Conservation (phyloP, 225 moss, liverwort and hornwort species). For the Bryoerythrophyllum caledonicum region DNA sequence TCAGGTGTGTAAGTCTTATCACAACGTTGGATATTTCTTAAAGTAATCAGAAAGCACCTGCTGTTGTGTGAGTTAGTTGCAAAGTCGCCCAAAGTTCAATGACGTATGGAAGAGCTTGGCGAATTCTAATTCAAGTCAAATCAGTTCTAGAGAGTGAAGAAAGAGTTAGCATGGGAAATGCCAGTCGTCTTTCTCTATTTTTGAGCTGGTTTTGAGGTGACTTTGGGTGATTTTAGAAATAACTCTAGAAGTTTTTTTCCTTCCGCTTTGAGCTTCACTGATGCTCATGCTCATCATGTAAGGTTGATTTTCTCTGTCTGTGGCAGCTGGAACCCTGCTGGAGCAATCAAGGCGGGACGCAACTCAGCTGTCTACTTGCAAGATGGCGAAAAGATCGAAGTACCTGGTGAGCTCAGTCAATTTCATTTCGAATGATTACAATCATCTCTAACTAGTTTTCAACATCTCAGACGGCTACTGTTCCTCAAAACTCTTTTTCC, state of each 20-base stretch:
- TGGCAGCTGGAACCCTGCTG: slow-evolving; percentile 94
- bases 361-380: slow-evolving; percentile 80
- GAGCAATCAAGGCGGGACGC: slow-evolving; percentile 89
- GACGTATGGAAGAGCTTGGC: too few relatives aligned
- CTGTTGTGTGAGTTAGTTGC: neutral
- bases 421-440: too few relatives aligned
- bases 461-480: too few relatives aligned
- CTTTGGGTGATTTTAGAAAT: too few relatives aligned
- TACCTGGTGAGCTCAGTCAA: slow-evolving; percentile 49
- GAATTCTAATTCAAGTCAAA: too few relatives aligned
- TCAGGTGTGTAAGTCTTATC: slow-evolving; percentile 55
- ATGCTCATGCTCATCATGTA: neutral
- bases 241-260: neutral
- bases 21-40: neutral
- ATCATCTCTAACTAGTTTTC: too few relatives aligned
- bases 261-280: neutral
- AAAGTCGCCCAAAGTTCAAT: too few relatives aligned
- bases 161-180: neutral
- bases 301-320: neutral
- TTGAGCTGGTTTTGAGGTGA: too few relatives aligned
- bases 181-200: too few relatives aligned
- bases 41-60: neutral
- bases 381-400: slow-evolving; percentile 55
- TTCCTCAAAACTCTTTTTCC: too few relatives aligned
- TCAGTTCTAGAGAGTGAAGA: too few relatives aligned